Evolutionary conservation across 768 basidiomycete species (phyloP).

Genomic region (Mrakia blollopis): DNA sequence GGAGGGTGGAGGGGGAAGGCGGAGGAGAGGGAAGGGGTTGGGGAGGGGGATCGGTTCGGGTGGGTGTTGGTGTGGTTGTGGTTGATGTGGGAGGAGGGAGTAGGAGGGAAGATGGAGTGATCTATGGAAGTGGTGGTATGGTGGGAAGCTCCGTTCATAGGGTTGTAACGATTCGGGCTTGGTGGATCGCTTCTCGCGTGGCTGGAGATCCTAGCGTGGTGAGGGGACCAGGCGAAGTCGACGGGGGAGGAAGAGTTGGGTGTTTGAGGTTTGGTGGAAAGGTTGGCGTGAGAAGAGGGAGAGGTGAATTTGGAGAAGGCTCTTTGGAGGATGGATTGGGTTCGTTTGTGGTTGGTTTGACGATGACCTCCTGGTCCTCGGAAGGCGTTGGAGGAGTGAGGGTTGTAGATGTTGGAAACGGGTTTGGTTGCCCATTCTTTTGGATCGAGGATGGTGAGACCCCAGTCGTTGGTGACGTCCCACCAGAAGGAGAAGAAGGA

Average conservation of each 20-base stretch:
- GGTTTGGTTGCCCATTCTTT: slow-evolving; percentile 18
- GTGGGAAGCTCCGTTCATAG: neutral
- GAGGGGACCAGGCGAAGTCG: slow-evolving; percentile 2
- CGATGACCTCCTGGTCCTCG: neutral
- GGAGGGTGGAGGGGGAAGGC: slow-evolving; percentile 50
- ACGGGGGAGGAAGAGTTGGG: neutral
- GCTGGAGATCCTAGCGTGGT: neutral
- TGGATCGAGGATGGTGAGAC: slow-evolving; percentile 63
- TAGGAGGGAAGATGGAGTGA: slow-evolving; percentile 34
- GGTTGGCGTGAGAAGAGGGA: no score
- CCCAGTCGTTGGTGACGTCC: slow-evolving; percentile 99
- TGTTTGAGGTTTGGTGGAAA: neutral
- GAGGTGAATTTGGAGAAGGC: slow-evolving; percentile 6
- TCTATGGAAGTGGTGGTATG: neutral
- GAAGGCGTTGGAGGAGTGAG: slow-evolving; percentile 12
- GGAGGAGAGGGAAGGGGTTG: slow-evolving; percentile 36
- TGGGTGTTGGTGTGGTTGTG: slow-evolving; percentile 46
- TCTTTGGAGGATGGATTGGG: slow-evolving; percentile 14
- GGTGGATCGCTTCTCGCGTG: slow-evolving; percentile 11
- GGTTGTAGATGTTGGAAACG: slow-evolving; percentile 18
- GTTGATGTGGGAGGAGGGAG: no score
- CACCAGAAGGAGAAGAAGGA: slow-evolving; percentile 97
- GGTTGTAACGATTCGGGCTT: slow-evolving; percentile 3
- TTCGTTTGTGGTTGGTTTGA: slow-evolving; percentile 9
- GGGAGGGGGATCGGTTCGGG: neutral